Evolutionary conservation across 148 eudicot species (phyloP), one percentile per base, ranked within the genome.

Genomic region (Nepenthes gracilis): DNA sequence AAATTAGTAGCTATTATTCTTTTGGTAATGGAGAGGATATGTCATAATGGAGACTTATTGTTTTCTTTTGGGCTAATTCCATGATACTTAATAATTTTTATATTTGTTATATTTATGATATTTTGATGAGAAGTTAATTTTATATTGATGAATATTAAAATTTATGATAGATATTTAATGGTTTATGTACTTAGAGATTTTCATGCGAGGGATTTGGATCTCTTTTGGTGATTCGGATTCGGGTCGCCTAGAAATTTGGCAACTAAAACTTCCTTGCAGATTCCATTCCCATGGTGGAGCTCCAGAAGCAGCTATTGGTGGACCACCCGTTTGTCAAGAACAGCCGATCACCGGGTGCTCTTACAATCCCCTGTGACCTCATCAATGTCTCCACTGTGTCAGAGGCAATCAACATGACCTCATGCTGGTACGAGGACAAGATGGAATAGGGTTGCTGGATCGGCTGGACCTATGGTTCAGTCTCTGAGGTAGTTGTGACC

Each of bases 391-490:
- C 57, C 14, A 63, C 58, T 2, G 66, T 63, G 1, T 58, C 66
- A 2, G 66, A 63, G 50, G 66, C 66, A 7, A 63, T 63, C 36
- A 54, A 48, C 4, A 58, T 63, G n/a, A 63, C 53, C 66, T 50
- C 57, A 9, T 63, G 66, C 50, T 63, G 66, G 66, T 63, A 63
- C 36, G 66, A 63, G 9, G 66, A 63, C 33, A 63, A 63, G 36
- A 63, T 58, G 5, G 66, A 63, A 43, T 63, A 58, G 66, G 64
- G 66, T 12, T 47, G 48, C 11, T 36, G 66, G 14, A 52, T 63
- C 4, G 66, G 66, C 9, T 63, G 66, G 66, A 63, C 53, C 10
- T 63, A 63, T 43, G 66, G 66, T 33, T 63, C 66, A 6, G 58
- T 63, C 1, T 52, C 66, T 2, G 66, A 63, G 43, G 66, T 52